Conservation (phyloP, 495 filamentous ascomycete genomes). For the Ramalina intermedia region DNA sequence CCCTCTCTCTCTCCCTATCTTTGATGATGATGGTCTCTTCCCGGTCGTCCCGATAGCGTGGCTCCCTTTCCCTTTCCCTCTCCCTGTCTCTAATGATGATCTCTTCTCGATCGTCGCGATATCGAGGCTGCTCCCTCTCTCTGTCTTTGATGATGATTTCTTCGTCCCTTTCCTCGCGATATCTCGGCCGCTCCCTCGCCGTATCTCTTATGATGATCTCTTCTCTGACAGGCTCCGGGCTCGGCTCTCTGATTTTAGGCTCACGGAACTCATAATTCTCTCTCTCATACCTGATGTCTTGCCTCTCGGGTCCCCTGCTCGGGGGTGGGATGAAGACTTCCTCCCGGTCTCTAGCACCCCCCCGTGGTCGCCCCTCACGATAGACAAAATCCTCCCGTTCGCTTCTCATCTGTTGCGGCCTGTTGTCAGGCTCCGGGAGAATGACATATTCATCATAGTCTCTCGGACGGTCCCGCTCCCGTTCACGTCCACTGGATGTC, state of each 20-base stretch:
- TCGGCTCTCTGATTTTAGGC: conserved; percentile 5
- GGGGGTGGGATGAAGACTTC: background rate
- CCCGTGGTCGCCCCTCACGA: conserved; percentile 1
- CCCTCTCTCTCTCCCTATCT: background rate
- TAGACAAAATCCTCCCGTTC: conserved; percentile 15
- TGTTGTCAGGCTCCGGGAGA: conserved; percentile 10
- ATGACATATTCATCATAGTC: conserved; percentile 15
- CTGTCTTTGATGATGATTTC: conserved; percentile 8
- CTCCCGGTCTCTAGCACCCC: conserved; percentile 4
- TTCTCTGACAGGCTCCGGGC: conserved; percentile 18
- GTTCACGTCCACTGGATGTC: conserved; percentile 1
- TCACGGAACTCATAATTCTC: conserved; percentile 15
- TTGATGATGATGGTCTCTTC: conserved; percentile 6
- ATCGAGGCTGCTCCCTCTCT: background rate
- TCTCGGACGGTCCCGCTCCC: conserved; percentile 8
- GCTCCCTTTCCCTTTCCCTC: background rate
- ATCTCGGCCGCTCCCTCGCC: conserved; percentile 3
- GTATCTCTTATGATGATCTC: conserved; percentile 17
- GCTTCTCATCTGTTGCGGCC: conserved; percentile 11
- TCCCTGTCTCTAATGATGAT: conserved; percentile 5
- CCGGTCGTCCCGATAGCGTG: background rate
- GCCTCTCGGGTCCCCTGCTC: background rate
- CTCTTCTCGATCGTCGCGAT: conserved; percentile 1
- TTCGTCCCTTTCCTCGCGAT: conserved; percentile 13
- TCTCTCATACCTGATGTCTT: conserved; percentile 8